These are phyloP conservation scores for Chenopodium quinoa DNA, from an alignment of 148 eudicot genomes.

Conservation along the genomic window DNA sequence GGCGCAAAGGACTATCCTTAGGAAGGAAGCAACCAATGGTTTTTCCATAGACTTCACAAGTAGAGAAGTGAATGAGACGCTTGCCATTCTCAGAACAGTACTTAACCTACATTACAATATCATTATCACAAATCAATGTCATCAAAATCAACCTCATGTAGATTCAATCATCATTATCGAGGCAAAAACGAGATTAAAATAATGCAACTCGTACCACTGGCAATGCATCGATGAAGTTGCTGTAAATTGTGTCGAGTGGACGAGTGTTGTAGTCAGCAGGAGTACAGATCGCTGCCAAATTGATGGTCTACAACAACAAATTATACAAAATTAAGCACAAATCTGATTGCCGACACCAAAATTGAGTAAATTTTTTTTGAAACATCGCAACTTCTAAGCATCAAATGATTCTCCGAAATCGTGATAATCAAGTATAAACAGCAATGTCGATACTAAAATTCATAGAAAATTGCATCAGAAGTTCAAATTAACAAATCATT, in stretches of 20 bases:
- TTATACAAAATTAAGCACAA: neutral
- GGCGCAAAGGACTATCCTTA: slow-evolving; percentile 81
- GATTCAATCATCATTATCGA: neutral
- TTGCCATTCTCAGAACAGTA: slow-evolving; percentile 94
- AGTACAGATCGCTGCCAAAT: slow-evolving; percentile 98
- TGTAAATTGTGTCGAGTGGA: slow-evolving; percentile 93
- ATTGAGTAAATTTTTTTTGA: neutral
- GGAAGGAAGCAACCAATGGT: slow-evolving; percentile 90
- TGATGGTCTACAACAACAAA: slow-evolving; percentile 55
- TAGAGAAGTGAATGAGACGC: slow-evolving; percentile 98
- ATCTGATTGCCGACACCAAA: neutral
- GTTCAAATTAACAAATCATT: slow-evolving; percentile 10
- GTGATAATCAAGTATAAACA: slow-evolving; percentile 16
- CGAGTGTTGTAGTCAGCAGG: slow-evolving; percentile 98
- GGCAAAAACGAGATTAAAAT: neutral
- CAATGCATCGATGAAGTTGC: slow-evolving; percentile 98
- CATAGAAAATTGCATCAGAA: neutral
- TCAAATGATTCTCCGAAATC: neutral
- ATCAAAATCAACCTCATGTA: neutral
- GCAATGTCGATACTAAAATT: neutral
- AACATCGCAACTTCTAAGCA: neutral
- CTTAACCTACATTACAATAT: slow-evolving; percentile 62
- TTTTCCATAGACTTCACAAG: slow-evolving; percentile 99
- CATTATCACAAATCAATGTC: slow-evolving; percentile 27
- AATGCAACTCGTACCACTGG: slow-evolving; percentile 73